A percentile compares a stretch with the other conserved stretches of the same genome.
Evolutionary conservation across 495 filamentous ascomycete genomes (phyloP).

Genomic region (Thermothielavioides terrestris): DNA sequence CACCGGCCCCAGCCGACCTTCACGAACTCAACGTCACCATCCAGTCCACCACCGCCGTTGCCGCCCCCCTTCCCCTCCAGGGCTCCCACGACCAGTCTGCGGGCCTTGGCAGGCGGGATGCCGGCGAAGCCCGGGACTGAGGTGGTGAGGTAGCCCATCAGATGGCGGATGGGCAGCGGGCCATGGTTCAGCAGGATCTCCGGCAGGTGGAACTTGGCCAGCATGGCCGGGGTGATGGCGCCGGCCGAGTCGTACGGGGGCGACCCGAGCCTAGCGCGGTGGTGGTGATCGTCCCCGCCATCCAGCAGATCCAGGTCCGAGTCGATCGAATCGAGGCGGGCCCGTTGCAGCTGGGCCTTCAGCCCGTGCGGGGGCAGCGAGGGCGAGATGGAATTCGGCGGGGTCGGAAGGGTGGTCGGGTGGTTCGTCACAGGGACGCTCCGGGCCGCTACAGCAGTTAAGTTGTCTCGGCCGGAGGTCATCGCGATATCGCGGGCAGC

Average conservation of each 20-base stretch:
- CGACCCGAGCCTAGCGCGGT: constrained; percentile 38
- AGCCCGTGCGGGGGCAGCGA: constrained; percentile 74
- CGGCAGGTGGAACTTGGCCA: constrained; percentile 87
- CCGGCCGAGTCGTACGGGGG: constrained; percentile 62
- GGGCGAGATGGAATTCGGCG: constrained; percentile 93
- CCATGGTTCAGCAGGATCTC: constrained; percentile 83
- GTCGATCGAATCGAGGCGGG: constrained; percentile 61
- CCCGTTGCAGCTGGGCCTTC: constrained; percentile 50
- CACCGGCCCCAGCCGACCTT: constrained; percentile 98
- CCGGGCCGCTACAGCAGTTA: constrained; percentile 52
- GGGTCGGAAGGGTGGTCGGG: constrained; percentile 75
- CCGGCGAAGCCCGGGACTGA: constrained; percentile 87
- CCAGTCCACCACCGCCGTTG: constrained; percentile 53
- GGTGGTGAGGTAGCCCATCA: constrained; percentile 88
- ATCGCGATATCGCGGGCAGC: constrained; percentile 65
- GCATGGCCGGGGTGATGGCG: constrained; percentile 73
- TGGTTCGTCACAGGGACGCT: constrained; percentile 49
- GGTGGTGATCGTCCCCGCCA: constrained; percentile 50
- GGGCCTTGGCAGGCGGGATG: constrained; percentile 85
- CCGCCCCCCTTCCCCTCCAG: constrained; percentile 64
- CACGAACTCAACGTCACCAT: constrained; percentile 79
- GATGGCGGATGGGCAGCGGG: constrained; percentile 84
- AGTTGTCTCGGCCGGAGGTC: constrained; percentile 49
- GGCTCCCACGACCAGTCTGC: constrained; percentile 77
- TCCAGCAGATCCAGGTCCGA: constrained; percentile 84